Evolutionary conservation across 2,329 filamentous ascomycete genomes (phyloP).

Genomic region (Penicillium polonicum): DNA sequence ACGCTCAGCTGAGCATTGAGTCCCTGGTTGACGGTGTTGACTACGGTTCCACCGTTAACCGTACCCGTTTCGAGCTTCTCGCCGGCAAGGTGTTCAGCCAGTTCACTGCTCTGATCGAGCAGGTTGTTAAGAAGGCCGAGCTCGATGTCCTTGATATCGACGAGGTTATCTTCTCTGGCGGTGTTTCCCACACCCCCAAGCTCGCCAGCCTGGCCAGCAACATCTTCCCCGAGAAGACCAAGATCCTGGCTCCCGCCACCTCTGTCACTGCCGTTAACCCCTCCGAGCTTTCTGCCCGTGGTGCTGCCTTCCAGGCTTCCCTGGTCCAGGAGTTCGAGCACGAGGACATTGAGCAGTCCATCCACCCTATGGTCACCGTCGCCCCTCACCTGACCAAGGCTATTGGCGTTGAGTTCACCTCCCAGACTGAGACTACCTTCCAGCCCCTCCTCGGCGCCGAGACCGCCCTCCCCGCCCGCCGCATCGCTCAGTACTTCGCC

Average conservation of each 20-base stretch:
- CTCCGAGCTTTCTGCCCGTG: constrained; percentile 81
- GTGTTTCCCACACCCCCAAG: constrained; percentile 89
- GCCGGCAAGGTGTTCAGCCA: constrained; percentile 82
- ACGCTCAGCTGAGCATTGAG: constrained; percentile 91
- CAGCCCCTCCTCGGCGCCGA: constrained; percentile 77
- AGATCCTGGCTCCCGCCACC: constrained; percentile 80
- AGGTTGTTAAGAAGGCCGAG: constrained; percentile 83
- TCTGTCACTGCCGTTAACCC: constrained; percentile 80
- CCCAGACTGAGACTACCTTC: constrained; percentile 67
- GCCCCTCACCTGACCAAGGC: constrained; percentile 86
- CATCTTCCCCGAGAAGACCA: constrained; percentile 78
- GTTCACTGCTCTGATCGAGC: constrained; percentile 80
- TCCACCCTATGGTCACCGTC: constrained; percentile 90
- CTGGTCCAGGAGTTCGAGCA: constrained; percentile 92
- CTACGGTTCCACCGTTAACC: constrained; percentile 88
- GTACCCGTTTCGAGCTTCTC: constrained; percentile 87
- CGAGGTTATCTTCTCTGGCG: constrained; percentile 89
- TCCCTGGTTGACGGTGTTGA: constrained; percentile 85
- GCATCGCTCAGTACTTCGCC: constrained; percentile 73
- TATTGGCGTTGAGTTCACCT: constrained; percentile 75
- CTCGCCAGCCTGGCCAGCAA: constrained; percentile 76
- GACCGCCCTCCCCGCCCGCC: constrained; percentile 84
- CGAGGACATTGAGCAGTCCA: constrained; percentile 92
- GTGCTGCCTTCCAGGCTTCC: constrained; percentile 92
- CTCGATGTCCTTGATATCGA: constrained; percentile 91